Evolutionary conservation across 345 rosid genomes (phyloP).

Genomic region (Iberis pinnata): DNA sequence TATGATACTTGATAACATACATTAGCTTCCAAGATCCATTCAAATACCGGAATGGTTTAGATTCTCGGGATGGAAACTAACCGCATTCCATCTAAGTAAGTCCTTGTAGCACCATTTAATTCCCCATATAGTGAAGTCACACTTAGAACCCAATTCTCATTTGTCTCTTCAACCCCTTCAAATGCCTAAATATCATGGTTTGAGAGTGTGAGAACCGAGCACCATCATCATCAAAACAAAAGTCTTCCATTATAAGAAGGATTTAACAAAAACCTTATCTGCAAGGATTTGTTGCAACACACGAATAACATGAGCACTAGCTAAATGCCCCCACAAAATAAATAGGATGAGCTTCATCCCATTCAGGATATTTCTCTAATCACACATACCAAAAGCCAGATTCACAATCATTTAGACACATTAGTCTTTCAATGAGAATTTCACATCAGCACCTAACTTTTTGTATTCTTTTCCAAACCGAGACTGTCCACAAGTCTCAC

Average conservation of each 20-base stretch:
- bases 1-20: too few species aligned
- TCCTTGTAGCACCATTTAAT: conserved; percentile 91
- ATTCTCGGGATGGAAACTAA: conserved; percentile 33
- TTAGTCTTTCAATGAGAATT: not conserved
- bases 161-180: conserved; percentile 66
- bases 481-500: conserved; percentile 78
- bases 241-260: not conserved
- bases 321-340: conserved; percentile 97
- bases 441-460: conserved; percentile 40
- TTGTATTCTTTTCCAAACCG: conserved; percentile 73
- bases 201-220: conserved; percentile 12
- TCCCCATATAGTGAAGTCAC: conserved; percentile 91
- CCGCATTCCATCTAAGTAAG: conserved; percentile 95
- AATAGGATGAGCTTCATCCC: conserved; percentile 95
- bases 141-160: conserved; percentile 89
- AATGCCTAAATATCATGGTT: conserved; percentile 49
- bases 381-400: conserved; percentile 15
- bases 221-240: not conserved
- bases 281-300: conserved; percentile 98
- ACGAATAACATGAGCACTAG: conserved; percentile 96
- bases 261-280: conserved; percentile 49
- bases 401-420: not conserved
- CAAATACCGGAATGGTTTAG: not conserved
- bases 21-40: conserved; percentile 3
- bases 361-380: conserved; percentile 76